Evolutionary conservation across 345 rosid species (phyloP).

Genomic region (Pistacia vera): DNA sequence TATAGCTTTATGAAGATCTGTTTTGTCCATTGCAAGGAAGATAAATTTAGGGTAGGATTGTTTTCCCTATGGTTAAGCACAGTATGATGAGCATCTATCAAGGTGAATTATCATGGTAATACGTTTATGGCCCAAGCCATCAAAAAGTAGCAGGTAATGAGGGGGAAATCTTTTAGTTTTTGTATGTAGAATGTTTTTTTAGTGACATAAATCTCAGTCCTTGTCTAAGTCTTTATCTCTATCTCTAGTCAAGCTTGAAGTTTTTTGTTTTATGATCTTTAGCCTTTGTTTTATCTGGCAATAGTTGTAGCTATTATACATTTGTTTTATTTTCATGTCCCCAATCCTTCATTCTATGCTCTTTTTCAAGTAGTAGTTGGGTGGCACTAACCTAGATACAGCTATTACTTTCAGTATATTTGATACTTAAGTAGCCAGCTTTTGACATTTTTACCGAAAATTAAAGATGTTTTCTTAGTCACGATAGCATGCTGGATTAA

Average conservation of each 20-base stretch:
- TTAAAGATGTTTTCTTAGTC: not conserved
- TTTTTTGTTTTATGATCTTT: not conserved
- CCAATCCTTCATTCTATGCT: not conserved
- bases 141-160: not conserved
- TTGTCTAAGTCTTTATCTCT: not conserved
- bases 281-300: not conserved
- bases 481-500: not conserved
- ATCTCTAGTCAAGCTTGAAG: not conserved
- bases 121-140: not conserved
- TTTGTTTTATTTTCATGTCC: not conserved
- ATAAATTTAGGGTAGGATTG: not conserved
- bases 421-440: not conserved
- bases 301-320: not conserved
- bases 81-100: not conserved
- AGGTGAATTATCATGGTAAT: not conserved
- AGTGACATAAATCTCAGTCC: not conserved
- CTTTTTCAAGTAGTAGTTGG: not conserved
- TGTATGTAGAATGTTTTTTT: not conserved
- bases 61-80: not conserved
- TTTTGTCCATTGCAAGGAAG: not conserved
- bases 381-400: not conserved
- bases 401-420: not conserved
- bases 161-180: not conserved
- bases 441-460: not conserved
- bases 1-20: not conserved